Base-by-base conservation (phyloP, 2,329 filamentous ascomycete genomes). In the Lachnellula suecica region DNA sequence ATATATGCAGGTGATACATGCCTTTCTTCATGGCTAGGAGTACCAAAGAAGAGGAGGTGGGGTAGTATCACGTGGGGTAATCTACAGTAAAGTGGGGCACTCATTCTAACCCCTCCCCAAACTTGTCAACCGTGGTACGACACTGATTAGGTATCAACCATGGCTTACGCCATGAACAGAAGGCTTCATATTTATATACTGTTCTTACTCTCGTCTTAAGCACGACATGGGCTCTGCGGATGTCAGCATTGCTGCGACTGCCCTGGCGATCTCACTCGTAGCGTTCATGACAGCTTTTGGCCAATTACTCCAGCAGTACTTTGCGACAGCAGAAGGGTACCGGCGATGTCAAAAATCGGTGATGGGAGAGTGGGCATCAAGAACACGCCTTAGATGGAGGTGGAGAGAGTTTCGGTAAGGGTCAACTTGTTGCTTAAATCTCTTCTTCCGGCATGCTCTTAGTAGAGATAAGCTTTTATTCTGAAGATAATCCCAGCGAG, bases 291-390 rank as follows among this genome's bases (percentile, higher is more conserved):
- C 58, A 3, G 60, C 65, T 2, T n/a, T 62, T 9, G 56, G 57
- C 29, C 63, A 66, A 46, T 49, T 66, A 17, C 52, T 66, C 4
- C 58, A 63, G 31, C 63, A 66, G 40, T 60, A 64, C 35, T 59
- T 66, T 25, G 63, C 63, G 20, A 67, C 66, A 4, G 66, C 65
- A 20, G 64, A 65, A 54, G 65, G 65, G 2, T 66, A 62, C 38
- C 54, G 63, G 29, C 50, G 60, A 52, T 67, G 64, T 50, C 60
- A 65, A 43, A 35, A 45, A 7, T 64, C 61, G 1, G 62, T 68
- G 2, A 66, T 67, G 52, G 64, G 65, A 5, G 23, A 49, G 1
- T 67, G 63, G 65, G 63, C 61, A 2, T 47, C 34, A 25, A 46
- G 54, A 27, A 65, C 62, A 1, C 56, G 49, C 17, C 44, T 64